A percentile compares a stretch with the other conserved stretches of the same genome.
Conservation (phyloP, 257 asterid species). For the Nicotiana benthamiana region DNA sequence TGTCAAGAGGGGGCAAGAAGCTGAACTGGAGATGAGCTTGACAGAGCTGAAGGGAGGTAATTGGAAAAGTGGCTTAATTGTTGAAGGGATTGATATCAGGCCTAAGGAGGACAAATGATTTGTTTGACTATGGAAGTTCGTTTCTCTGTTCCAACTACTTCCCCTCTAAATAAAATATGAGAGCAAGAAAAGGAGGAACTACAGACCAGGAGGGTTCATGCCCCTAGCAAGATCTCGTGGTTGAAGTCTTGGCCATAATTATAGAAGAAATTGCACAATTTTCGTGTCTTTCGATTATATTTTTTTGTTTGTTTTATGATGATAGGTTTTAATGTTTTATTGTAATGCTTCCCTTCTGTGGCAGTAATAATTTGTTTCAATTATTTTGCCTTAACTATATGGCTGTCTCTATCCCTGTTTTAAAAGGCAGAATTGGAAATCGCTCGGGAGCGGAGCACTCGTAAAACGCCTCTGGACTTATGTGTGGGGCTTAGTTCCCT, state of each 20-base stretch:
- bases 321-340: not conserved
- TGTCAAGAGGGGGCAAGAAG: slow-evolving; percentile 29
- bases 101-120: slow-evolving; percentile 26
- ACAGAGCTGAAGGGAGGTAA: slow-evolving; percentile 41
- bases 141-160: not conserved
- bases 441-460: too few species aligned
- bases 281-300: not conserved
- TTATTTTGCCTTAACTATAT: not conserved
- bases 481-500: too few species aligned
- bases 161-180: not conserved
- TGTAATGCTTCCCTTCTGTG: not conserved
- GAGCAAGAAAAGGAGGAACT: not conserved
- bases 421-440: too few species aligned
- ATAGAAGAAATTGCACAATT: not conserved
- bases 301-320: not conserved
- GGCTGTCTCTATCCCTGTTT: too few species aligned
- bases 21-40: slow-evolving; percentile 43
- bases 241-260: not conserved
- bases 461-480: too few species aligned
- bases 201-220: not conserved
- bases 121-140: not conserved
- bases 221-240: not conserved
- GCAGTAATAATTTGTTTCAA: not conserved
- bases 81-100: slow-evolving; percentile 85
- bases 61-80: slow-evolving; percentile 63